Evolutionary conservation across 2,329 filamentous ascomycete genomes (phyloP), one percentile per base, ranked within the genome.

Genomic region (Aspergillus costaricaensis): DNA sequence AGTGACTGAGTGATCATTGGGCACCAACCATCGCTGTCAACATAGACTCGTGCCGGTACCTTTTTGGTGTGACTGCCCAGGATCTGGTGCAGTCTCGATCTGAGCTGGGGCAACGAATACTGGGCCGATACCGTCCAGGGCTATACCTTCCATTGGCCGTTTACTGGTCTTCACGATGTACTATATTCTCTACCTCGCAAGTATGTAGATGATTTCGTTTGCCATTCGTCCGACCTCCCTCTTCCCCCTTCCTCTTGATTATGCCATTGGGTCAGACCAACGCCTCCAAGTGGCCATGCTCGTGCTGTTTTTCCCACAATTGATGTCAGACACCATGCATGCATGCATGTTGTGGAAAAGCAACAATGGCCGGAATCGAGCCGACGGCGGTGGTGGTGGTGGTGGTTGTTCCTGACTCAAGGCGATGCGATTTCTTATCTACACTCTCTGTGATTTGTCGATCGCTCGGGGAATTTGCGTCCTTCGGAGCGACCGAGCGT

Each of bases 131-230:
- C 62, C 61, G 47, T 59, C 44, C 59, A 59, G 60, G 62, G 32
- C 66, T 61, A 63, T 65, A 60, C 62, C 41, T 58, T 54, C 58
- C 19, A 68, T 69, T 69, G 66, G 67, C 41, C 59, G 55, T 48
- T 47, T 55, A 50, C 57, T 23, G 60, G 51, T 61, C 54, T 48
- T 63, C 65, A 68, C 68, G 62, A 80, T 80, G 77, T 80, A 79
- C 69, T 82, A 82, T 74, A 80, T 82, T 64, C 87, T 90, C 71
- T 91, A 91, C 75, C 81, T 90, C 66, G 86, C 89, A 74, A 90
- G 88, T 90, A 88, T 86, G 88, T 89, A 68, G 52, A 69, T 62
- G 57, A 57, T 63, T 64, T 70, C 63, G 65, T 68, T 65, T 67
- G 60, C 64, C 55, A 32, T 57, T 53, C 54, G 51, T 52, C 58